These are phyloP conservation scores for Neostapfia colusana DNA, from an alignment of 176 grass and related monocot species.

Conservation along the genomic window DNA sequence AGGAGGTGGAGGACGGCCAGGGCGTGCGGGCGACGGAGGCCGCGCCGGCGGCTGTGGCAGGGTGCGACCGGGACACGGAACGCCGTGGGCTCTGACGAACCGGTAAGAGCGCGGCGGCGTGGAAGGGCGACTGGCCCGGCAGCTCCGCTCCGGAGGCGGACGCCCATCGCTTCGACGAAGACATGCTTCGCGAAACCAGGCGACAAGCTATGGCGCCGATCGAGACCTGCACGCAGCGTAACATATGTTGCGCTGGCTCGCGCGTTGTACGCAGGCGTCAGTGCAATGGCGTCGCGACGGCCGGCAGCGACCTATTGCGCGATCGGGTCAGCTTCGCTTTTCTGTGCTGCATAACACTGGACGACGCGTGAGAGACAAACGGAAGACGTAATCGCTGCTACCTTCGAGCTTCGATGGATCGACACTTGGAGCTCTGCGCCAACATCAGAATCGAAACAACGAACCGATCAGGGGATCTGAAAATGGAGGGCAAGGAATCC, in stretches of 20 bases:
- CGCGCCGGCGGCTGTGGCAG: background rate
- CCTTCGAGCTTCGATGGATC: background rate
- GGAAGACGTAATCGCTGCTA: constrained; percentile 11
- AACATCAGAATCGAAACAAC: background rate
- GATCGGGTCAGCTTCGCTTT: constrained; percentile 23
- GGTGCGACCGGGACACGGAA: constrained; percentile 19
- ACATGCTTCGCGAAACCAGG: constrained; percentile 6
- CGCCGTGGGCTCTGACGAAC: constrained; percentile 25
- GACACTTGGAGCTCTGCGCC: constrained; percentile 18
- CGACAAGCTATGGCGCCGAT: background rate
- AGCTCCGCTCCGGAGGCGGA: constrained; percentile 36
- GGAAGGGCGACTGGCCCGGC: background rate
- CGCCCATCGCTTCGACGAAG: constrained; percentile 47
- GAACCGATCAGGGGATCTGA: background rate
- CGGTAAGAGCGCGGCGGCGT: constrained; percentile 25
- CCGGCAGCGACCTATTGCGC: background rate
- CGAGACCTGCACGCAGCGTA: background rate
- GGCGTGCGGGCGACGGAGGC: constrained; percentile 4
- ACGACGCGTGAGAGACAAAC: constrained; percentile 38
- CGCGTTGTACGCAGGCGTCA: background rate
- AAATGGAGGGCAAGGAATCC: background rate
- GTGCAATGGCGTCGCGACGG: constrained; percentile 19
- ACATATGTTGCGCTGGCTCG: background rate
- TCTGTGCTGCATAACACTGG: constrained; percentile 27
- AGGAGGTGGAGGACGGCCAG: constrained; percentile 32